Conservation (phyloP, 1,284 basidiomycete species). For the Puccinia novopanici region DNA sequence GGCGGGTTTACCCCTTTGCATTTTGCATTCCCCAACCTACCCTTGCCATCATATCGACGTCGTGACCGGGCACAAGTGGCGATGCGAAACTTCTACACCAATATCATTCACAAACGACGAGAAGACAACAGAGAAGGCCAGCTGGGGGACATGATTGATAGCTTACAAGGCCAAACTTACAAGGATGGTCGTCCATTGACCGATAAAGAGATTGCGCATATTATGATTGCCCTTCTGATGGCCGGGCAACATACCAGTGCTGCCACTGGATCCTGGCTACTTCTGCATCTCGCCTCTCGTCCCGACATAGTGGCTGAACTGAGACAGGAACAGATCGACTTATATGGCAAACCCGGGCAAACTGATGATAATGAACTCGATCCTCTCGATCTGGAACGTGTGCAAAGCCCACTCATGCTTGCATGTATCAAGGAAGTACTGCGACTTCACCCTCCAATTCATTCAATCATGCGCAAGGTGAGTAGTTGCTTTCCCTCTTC, state of each 20-base stretch:
- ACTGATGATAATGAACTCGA: slow-evolving; percentile 68
- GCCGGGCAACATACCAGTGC: slow-evolving; percentile 95
- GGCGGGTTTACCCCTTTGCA: slow-evolving; percentile 65
- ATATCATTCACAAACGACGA: slow-evolving; percentile 79
- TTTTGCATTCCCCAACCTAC: slow-evolving; percentile 92
- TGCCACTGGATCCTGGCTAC: slow-evolving; percentile 85
- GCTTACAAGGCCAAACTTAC: slow-evolving; percentile 82
- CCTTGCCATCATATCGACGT: slow-evolving; percentile 81
- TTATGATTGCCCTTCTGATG: slow-evolving; percentile 70
- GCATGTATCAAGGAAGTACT: slow-evolving; percentile 67
- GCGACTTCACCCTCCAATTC: slow-evolving; percentile 78
- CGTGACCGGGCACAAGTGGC: slow-evolving; percentile 87
- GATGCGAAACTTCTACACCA: slow-evolving; percentile 91
- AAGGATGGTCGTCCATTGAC: slow-evolving; percentile 76
- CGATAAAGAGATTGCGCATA: slow-evolving; percentile 92
- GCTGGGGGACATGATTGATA: slow-evolving; percentile 86
- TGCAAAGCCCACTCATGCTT: slow-evolving; percentile 78
- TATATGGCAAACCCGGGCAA: slow-evolving; percentile 71
- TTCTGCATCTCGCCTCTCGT: slow-evolving; percentile 82
- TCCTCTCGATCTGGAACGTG: slow-evolving; percentile 80
- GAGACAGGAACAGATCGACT: slow-evolving; percentile 83
- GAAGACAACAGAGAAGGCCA: slow-evolving; percentile 63
- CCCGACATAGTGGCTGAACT: slow-evolving; percentile 75
- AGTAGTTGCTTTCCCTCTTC: background rate
- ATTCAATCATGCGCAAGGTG: slow-evolving; percentile 66